Evolutionary conservation across 108 stramenopile genomes (phyloP).

Genomic region (Pseudonitzschia delicatissima): DNA sequence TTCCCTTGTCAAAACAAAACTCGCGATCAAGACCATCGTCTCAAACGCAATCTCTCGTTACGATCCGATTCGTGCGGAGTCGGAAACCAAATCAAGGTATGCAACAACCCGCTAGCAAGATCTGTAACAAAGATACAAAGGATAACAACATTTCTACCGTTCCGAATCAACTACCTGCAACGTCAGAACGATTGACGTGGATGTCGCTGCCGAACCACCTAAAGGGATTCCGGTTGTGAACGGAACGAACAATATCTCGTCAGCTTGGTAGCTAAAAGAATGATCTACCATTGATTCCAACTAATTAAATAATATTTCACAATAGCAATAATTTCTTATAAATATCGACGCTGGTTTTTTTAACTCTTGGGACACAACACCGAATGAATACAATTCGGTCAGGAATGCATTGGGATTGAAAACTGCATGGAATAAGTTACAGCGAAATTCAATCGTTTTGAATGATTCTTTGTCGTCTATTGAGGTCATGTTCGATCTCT

Average conservation of each 20-base stretch:
- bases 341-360: too few species aligned
- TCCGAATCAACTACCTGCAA: neutral
- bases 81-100: too few species aligned
- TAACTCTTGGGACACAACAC: neutral
- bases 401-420: too few species aligned
- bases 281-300: too few species aligned
- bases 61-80: neutral
- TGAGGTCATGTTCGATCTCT: too few species aligned
- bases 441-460: too few species aligned
- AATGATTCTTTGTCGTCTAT: too few species aligned
- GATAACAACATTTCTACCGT: neutral
- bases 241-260: too few species aligned
- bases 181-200: slow-evolving; percentile 7
- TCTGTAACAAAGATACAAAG: neutral
- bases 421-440: too few species aligned
- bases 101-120: neutral
- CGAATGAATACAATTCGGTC: neutral
- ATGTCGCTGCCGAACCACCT: neutral
- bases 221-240: slow-evolving; percentile 14
- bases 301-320: too few species aligned
- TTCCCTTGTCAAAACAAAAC: neutral
- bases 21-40: neutral
- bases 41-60: slow-evolving; percentile 2
- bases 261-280: too few species aligned
- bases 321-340: too few species aligned